Percentiles rank a stretch among this genome's conserved stretches.
These are phyloP conservation scores for Zygoascus flipseniorum DNA, from an alignment of 805 yeast genomes.

Conservation along the genomic window DNA sequence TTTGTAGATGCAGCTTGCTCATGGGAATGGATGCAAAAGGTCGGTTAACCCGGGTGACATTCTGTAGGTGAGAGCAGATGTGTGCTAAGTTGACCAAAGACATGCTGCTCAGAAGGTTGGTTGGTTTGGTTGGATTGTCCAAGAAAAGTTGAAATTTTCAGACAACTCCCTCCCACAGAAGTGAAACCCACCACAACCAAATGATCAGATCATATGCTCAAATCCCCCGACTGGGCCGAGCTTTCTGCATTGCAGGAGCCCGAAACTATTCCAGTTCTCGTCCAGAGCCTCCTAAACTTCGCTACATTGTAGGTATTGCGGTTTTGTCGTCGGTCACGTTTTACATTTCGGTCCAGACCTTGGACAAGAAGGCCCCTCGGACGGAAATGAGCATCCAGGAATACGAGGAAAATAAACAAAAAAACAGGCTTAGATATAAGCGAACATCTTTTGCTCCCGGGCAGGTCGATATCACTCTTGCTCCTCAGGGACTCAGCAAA, in stretches of 20 bases:
- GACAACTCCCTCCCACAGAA: not conserved
- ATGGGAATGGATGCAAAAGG: conserved; percentile 76
- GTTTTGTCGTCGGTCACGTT: conserved; percentile 27
- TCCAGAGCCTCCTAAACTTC: conserved; percentile 24
- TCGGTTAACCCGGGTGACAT: conserved; percentile 67
- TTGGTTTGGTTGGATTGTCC: not conserved
- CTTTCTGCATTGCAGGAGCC: not conserved
- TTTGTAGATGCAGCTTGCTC: conserved; percentile 71
- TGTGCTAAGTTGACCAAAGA: conserved; percentile 79
- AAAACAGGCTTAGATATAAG: conserved; percentile 9
- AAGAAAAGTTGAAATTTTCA: not conserved
- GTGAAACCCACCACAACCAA: not conserved
- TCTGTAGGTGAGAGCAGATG: conserved; percentile 82
- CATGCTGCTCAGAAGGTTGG: conserved; percentile 39
- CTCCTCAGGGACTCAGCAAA: conserved; percentile 86
- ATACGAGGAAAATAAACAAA: conserved; percentile 2
- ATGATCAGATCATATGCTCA: not conserved
- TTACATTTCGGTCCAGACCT: conserved; percentile 21
- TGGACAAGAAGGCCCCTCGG: conserved; percentile 23
- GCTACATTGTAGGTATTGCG: conserved; percentile 26
- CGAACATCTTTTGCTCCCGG: conserved; percentile 47
- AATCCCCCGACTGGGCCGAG: not conserved
- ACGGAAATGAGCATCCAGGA: conserved; percentile 24
- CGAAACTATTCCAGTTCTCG: not conserved
- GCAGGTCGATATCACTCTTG: conserved; percentile 72